Evolutionary conservation across 257 asterid species (phyloP).

Genomic region (Forsythia viridissima): DNA sequence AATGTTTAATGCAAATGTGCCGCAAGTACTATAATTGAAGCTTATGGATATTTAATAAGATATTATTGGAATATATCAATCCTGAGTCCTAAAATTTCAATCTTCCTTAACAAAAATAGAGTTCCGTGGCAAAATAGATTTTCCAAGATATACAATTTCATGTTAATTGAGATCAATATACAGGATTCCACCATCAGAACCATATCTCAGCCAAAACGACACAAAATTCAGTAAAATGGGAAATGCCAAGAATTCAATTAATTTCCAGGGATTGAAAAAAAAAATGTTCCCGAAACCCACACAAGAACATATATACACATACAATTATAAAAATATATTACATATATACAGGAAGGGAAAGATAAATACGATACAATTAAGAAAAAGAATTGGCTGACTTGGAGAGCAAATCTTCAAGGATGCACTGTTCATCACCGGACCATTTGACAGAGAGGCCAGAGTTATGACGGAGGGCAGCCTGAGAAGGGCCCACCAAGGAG

Average conservation of each 20-base stretch:
- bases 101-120: neutral
- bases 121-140: neutral
- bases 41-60: neutral
- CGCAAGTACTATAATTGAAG: neutral
- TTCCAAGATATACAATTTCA: neutral
- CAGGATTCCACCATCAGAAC: neutral
- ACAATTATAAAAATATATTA: neutral
- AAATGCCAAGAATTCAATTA: neutral
- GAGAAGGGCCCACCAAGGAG: neutral
- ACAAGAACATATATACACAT: neutral
- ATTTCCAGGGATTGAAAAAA: neutral
- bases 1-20: neutral
- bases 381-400: slow-evolving; percentile 1
- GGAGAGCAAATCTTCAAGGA: neutral
- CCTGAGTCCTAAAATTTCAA: neutral
- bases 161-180: neutral
- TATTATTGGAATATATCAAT: neutral
- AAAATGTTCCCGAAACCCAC: neutral
- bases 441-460: neutral
- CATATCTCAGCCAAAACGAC: neutral
- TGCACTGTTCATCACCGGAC: neutral
- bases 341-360: neutral
- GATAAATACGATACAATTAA: neutral
- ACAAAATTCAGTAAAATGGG: neutral
- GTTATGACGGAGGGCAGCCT: neutral